Evolutionary conservation across 495 filamentous ascomycete genomes (phyloP).

Genomic region (Cladorrhinum samala): DNA sequence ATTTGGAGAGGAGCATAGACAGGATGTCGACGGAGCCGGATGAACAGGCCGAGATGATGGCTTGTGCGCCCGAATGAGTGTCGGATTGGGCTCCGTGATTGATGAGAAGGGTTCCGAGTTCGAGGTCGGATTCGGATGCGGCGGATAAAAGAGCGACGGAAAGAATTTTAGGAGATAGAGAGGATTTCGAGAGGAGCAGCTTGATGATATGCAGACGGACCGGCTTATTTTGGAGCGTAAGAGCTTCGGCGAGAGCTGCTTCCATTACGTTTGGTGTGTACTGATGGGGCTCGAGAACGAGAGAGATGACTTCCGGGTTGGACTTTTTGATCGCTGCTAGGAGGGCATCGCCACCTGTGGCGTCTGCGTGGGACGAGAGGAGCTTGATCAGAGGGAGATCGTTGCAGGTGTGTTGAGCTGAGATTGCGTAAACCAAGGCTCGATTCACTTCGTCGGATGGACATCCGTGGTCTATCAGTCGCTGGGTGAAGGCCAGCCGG

Average conservation of each 20-base stretch:
- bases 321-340: constrained; percentile 29
- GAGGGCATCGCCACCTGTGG: constrained; percentile 36
- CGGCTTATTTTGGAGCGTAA: constrained; percentile 22
- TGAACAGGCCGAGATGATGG: constrained; percentile 39
- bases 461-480: constrained; percentile 35
- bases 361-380: constrained; percentile 34
- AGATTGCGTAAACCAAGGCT: constrained; percentile 38
- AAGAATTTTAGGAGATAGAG: constrained; percentile 24
- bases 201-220: constrained; percentile 29
- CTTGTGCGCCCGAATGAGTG: constrained; percentile 40
- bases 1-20: constrained; percentile 31
- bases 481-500: constrained; percentile 36
- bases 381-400: constrained; percentile 36
- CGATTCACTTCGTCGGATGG: constrained; percentile 35
- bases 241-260: constrained; percentile 27
- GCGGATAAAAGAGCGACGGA: constrained; percentile 38
- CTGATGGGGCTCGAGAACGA: constrained; percentile 27
- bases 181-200: constrained; percentile 32
- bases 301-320: constrained; percentile 30
- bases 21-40: constrained; percentile 35
- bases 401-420: constrained; percentile 21
- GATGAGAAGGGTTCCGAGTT: constrained; percentile 35
- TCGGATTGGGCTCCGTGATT: constrained; percentile 38
- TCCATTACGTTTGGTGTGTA: constrained; percentile 26
- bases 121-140: constrained; percentile 39